phyloP scores from a whole-genome alignment of 2,329 filamentous ascomycete genomes.

The Xylaria sp. region DNA sequence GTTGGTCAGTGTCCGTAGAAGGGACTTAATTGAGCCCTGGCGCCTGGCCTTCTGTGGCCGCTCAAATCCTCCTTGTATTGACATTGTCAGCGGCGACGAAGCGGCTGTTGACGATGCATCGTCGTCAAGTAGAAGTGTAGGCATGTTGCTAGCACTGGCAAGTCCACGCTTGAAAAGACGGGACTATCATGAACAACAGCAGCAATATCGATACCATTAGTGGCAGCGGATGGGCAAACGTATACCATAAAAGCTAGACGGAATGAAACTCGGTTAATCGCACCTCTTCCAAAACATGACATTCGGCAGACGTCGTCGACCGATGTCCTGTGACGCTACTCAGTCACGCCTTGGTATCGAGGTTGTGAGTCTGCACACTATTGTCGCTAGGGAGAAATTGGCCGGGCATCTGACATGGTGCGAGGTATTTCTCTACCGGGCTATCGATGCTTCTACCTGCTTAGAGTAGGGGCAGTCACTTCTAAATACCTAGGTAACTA shows the following conservation, averaged over 20 bases:
- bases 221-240: neutral
- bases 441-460: slow-evolving; percentile 11
- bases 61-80: slow-evolving; percentile 42
- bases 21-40: slow-evolving; percentile 57
- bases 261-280: slow-evolving; percentile 25
- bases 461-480: neutral
- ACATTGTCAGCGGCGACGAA: slow-evolving; percentile 44
- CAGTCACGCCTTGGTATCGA: slow-evolving; percentile 12
- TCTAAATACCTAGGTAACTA: no score
- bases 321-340: slow-evolving; percentile 19
- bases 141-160: slow-evolving; percentile 37
- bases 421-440: neutral
- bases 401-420: neutral
- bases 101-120: slow-evolving; percentile 38
- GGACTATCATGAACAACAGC: slow-evolving; percentile 12
- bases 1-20: slow-evolving; percentile 56
- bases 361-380: neutral
- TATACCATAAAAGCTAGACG: slow-evolving; percentile 29
- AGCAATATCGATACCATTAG: slow-evolving; percentile 6
- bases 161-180: slow-evolving; percentile 46
- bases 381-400: neutral
- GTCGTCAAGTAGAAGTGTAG: slow-evolving; percentile 37
- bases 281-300: slow-evolving; percentile 28
- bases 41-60: slow-evolving; percentile 54
- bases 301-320: slow-evolving; percentile 21